Base-by-base conservation (phyloP, 495 filamentous ascomycete genomes). In the Bryoglossum gracile region DNA sequence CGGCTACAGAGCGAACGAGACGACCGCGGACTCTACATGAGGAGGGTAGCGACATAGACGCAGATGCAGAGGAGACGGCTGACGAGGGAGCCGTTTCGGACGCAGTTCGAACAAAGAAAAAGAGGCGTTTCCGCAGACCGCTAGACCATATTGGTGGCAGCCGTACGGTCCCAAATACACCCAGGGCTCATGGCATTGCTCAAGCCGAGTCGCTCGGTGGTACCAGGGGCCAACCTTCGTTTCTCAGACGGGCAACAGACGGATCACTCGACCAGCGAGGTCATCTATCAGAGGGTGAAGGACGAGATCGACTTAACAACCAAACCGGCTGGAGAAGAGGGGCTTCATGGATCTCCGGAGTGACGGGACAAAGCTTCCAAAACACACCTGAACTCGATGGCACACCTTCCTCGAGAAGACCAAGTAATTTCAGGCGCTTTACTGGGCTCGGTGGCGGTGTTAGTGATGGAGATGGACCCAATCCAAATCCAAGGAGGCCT, bases 281-380 rank as follows among this genome's bases (percentile, higher is more conserved):
- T 41, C 86, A 83, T 16, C 68, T 91, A 5, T 96, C 90, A 13
- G 90, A 96, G 60, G 90, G 90, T 48, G 90, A 95, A 62, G 89
- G 89, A 23, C 81, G 88, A 16, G 81, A 91, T 48, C 73, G 82
- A 30, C 65, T 95, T 4, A 73, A 68, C 40, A 72, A 71, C 45
- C 67, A 75, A 41, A 77, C 72, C 43, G 65, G 77, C 13, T 81
- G 80, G 71, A 71, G 73, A 51, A 70, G 73, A 50, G 65, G 67
- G 48, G 71, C 72, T 58, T 57, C 72, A 22, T 80, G 75, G 76
- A 54, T 80, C 41, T 64, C 77, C 50, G 71, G 72, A 59, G 60
- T 70, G 53, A 69, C 84, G 58, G 68, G 78, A 17, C 56, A 80
- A 43, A 59, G 43, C 59, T 61, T 41, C 54, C 33, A 48, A 41